These are phyloP conservation scores for Beverwykella pulmonaria DNA, from an alignment of 495 filamentous ascomycete genomes.

Conservation along the genomic window DNA sequence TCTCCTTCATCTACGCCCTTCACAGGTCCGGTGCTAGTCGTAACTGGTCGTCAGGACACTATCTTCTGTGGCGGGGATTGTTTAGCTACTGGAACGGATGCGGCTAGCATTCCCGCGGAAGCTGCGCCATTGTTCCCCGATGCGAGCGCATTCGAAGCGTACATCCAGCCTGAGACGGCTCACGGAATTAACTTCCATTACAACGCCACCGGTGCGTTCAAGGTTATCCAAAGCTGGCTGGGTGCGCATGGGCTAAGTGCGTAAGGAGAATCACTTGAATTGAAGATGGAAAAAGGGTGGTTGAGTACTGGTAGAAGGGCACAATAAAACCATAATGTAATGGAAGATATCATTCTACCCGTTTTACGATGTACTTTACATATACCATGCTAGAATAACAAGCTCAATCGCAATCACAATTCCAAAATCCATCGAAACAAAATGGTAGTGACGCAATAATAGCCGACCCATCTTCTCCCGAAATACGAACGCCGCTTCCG, in stretches of 20 bases:
- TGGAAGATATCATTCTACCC: too few species aligned
- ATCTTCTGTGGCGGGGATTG: slow-evolving; percentile 61
- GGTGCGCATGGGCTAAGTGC: slow-evolving; percentile 39
- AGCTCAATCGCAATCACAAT: neutral
- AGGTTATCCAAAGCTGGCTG: slow-evolving; percentile 46
- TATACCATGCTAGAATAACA: neutral
- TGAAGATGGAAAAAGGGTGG: too few species aligned
- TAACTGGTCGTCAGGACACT: slow-evolving; percentile 54
- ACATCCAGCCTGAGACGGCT: slow-evolving; percentile 54
- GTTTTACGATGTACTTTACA: neutral
- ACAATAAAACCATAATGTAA: too few species aligned
- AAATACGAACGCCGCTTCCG: neutral
- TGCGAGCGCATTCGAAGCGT: slow-evolving; percentile 49
- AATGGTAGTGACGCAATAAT: too few species aligned
- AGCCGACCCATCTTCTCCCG: too few species aligned
- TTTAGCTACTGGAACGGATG: slow-evolving; percentile 41
- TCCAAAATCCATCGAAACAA: too few species aligned
- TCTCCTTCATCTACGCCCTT: slow-evolving; percentile 44
- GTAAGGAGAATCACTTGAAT: neutral
- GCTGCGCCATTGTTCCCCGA: slow-evolving; percentile 49
- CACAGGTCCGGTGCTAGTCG: slow-evolving; percentile 53
- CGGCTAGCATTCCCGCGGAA: slow-evolving; percentile 49
- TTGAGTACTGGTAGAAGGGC: too few species aligned
- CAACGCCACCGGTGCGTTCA: slow-evolving; percentile 51
- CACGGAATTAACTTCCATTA: slow-evolving; percentile 59